phyloP scores from a whole-genome alignment of 2,329 filamentous ascomycete genomes.

The Chrysoporthe cubensis region DNA sequence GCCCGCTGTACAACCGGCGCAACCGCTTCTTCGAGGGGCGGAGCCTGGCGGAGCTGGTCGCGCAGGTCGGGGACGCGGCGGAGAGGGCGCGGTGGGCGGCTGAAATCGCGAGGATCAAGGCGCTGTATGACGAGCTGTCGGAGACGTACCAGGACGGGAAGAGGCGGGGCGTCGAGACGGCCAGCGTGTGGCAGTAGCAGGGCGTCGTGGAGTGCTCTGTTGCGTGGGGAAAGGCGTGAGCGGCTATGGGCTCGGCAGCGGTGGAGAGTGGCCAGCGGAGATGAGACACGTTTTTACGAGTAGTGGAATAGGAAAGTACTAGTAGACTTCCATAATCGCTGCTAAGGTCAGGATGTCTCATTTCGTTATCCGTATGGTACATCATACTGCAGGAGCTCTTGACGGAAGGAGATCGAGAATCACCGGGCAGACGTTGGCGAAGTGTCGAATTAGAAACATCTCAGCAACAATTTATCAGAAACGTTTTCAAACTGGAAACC shows the following conservation, averaged over 20 bases:
- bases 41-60: slow-evolving; percentile 47
- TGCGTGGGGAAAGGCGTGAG: not conserved
- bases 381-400: too few relatives aligned
- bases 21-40: slow-evolving; percentile 59
- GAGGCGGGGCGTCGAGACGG: slow-evolving; percentile 44
- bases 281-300: too few relatives aligned
- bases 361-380: too few relatives aligned
- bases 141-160: slow-evolving; percentile 56
- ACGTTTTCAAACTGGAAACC: too few relatives aligned
- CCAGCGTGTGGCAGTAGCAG: slow-evolving; percentile 52
- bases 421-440: too few relatives aligned
- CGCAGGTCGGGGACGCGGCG: slow-evolving; percentile 40
- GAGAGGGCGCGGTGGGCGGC: slow-evolving; percentile 40
- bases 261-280: too few relatives aligned
- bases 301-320: too few relatives aligned
- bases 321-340: too few relatives aligned
- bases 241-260: not conserved
- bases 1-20: slow-evolving; percentile 56
- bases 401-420: too few relatives aligned
- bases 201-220: not conserved
- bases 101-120: slow-evolving; percentile 54
- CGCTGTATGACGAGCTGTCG: slow-evolving; percentile 50
- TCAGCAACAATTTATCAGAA: too few relatives aligned
- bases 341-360: too few relatives aligned
- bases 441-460: too few relatives aligned